Base-by-base conservation (phyloP, 2,329 filamentous ascomycete genomes). In the Alternaria brassicae region DNA sequence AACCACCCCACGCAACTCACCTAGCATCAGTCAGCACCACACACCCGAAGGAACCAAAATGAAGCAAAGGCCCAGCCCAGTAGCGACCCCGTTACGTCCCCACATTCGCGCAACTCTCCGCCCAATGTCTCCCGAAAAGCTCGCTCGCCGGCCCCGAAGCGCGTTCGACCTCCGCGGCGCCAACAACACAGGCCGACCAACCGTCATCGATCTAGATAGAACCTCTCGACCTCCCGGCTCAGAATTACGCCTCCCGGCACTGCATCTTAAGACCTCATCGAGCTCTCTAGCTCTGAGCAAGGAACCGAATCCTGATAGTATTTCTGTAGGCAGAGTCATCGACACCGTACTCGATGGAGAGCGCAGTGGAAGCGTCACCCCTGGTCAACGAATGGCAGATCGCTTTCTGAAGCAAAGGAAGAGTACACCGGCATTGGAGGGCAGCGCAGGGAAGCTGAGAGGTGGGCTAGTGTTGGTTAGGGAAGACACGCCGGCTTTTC, bases 311-410 rank as follows among this genome's bases (percentile, higher is more conserved):
- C 58, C 67, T 2, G 59, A 59, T 2, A 10, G 28, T 2, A 21
- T 48, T n/a, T 34, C 27, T 0, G 57, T 67, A 28, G 60, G 63
- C 9, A 61, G 60, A 23, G 54, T 36, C 21, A 61, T 61, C 5
- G 68, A 70, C 19, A 50, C 50, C 6, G 19, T 68, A 10, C 50
- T 60, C 41, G 54, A 56, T 34, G 53, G 45, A 4, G 53, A 52
- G 4, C 44, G 56, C 19, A 61, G 55, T 9, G 68, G 65, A 7
- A 69, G 66, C 23, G 53, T 53, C 10, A 76, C 74, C 4, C 74
- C 72, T 1, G 73, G 74, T 9, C 73, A 74, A 39, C 62, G 69
- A 21, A 65, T 77, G 67, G 75, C 69, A 3, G 71, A 77, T 28
- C 61, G 61, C 8, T 77, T 74, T 37, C 40, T 77, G 25, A 70